phyloP scores from a whole-genome alignment of 345 rosid genomes.

The Mallotus nudiflorus region DNA sequence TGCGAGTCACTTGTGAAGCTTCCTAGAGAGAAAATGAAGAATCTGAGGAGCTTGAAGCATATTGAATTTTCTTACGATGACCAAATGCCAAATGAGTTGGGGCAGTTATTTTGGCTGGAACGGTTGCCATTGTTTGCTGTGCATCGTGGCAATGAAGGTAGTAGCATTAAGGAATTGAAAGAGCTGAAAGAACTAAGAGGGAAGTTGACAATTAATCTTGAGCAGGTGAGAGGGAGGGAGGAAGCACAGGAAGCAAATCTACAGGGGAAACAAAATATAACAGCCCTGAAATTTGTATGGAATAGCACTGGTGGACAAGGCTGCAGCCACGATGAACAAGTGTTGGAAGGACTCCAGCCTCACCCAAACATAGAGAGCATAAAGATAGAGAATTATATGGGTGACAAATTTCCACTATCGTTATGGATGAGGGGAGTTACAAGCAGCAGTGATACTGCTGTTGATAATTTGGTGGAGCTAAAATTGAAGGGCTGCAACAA shows the following conservation, averaged over 20 bases:
- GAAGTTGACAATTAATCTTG: neutral
- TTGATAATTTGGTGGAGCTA: slow-evolving; percentile 15
- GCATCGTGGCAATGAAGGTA: neutral
- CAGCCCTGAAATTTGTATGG: neutral
- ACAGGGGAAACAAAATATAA: neutral
- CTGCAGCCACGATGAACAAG: neutral
- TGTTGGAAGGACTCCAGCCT: no score
- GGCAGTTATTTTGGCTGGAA: neutral
- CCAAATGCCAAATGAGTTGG: neutral
- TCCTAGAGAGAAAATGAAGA: no score
- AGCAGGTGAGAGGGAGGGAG: neutral
- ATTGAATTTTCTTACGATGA: no score
- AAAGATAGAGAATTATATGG: slow-evolving; percentile 5
- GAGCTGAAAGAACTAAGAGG: no score
- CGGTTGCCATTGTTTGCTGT: neutral
- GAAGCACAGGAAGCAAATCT: neutral
- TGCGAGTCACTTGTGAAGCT: no score
- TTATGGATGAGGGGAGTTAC: neutral
- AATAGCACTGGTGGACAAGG: no score
- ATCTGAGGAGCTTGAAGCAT: no score
- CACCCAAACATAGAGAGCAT: neutral
- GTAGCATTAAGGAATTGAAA: neutral
- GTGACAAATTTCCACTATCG: slow-evolving; percentile 9
- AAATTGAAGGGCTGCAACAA: no score
- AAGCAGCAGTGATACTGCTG: no score